Base-by-base conservation (phyloP, 2,329 filamentous ascomycete species). In the Arthrobotrys pseudoclavata region DNA sequence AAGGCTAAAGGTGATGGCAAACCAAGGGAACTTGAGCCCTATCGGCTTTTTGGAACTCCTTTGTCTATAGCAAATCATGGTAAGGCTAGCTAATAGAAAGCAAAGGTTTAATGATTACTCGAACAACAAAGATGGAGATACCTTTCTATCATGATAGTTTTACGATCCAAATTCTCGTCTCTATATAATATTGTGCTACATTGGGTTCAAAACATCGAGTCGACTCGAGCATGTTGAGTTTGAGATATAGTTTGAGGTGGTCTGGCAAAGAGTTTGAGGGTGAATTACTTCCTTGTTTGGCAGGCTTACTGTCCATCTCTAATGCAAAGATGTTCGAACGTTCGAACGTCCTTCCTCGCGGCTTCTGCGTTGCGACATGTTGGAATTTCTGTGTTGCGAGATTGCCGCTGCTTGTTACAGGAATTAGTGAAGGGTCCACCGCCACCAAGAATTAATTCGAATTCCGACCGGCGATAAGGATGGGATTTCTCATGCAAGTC, bases 181-280 rank as follows among this genome's bases (percentile, higher is more conserved):
- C 40, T 70, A 70, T 70, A 70, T 63, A 70, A 62, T 24, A 18
- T 53, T 29, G 18, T 18, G 31, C n/a, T n/a, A 31, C n/a, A 50
- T 70, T 52, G 15, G 61, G 67, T 70, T 70, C 24, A 20, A 57
- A 60, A 60, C 60, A 66, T 47, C 22, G 26, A 48, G 10, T 34
- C 4, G 7, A 18, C 55, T 57, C 34, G 37, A 50, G 18, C 1
- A 24, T 42, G 37, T 60, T 66, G 22, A 42, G 9, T 20, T 7
- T 64, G 37, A 71, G 57, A 71, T 26, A 12, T 22, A 55, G 37
- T 63, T 71, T n/a, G 34, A 48, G 48, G 29, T n/a, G n/a, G n/a
- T n/a, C n/a, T n/a, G n/a, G n/a, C n/a, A n/a, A n/a, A n/a, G n/a
- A n/a, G n/a, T n/a, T n/a, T n/a, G 34, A 48, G 48, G 29, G 57